Evolutionary conservation across 1,284 basidiomycete genomes (phyloP).

Genomic region (Ustilago bromivora): DNA sequence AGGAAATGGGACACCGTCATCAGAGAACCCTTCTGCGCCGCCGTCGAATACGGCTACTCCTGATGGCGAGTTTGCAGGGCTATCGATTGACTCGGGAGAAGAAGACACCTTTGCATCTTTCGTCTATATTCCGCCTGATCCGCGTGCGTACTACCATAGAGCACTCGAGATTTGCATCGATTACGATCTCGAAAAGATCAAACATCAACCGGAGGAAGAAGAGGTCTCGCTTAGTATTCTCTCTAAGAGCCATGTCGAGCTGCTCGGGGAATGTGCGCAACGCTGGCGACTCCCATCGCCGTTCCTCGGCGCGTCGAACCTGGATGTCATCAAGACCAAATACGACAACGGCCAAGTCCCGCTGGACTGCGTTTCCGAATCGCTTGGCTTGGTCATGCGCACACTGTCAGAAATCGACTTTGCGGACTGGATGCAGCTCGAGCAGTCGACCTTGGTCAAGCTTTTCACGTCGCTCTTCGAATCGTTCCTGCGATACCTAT

Average conservation of each 20-base stretch:
- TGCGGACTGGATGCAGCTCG: constrained; percentile 80
- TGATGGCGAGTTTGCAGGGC: constrained; percentile 35
- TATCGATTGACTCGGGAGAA: constrained; percentile 39
- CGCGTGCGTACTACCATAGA: constrained; percentile 84
- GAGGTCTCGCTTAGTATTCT: constrained; percentile 95
- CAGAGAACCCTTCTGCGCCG: constrained; percentile 18
- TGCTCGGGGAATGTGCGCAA: constrained; percentile 87
- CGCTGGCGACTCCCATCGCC: constrained; percentile 88
- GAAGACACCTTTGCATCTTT: constrained; percentile 70
- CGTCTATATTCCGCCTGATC: constrained; percentile 90
- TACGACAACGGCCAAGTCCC: constrained; percentile 92
- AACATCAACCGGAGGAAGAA: constrained; percentile 90
- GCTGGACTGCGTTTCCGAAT: constrained; percentile 88
- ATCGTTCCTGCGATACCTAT: constrained; percentile 85
- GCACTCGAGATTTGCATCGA: constrained; percentile 86
- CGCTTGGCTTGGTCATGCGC: constrained; percentile 79
- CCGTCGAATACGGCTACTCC: constrained; percentile 16
- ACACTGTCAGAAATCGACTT: constrained; percentile 76
- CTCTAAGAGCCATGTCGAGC: constrained; percentile 81
- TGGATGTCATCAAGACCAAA: constrained; percentile 86
- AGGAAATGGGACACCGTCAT: constrained; percentile 10
- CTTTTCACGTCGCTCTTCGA: constrained; percentile 76
- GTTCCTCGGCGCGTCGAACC: constrained; percentile 83
- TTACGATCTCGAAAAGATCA: constrained; percentile 88
- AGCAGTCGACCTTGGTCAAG: constrained; percentile 75